These are phyloP conservation scores for Starmerella bombicola DNA, from an alignment of 805 yeast species.

Conservation along the genomic window DNA sequence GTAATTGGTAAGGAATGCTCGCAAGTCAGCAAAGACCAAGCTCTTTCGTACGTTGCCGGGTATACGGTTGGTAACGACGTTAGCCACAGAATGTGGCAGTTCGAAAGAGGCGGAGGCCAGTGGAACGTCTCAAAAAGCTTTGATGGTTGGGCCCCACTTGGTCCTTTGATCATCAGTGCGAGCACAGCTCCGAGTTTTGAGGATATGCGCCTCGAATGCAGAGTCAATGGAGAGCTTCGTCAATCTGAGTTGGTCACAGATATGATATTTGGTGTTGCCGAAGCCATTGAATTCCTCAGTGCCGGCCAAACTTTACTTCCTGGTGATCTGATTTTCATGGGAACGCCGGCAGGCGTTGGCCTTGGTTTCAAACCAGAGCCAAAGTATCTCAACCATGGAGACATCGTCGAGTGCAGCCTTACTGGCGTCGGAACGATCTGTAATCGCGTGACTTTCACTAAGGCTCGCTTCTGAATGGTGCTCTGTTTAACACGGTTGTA, in stretches of 20 bases:
- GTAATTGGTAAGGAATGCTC: conserved; percentile 42
- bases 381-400: conserved; percentile 36
- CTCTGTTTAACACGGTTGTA: no score
- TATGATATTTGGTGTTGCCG: conserved; percentile 37
- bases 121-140: conserved; percentile 42
- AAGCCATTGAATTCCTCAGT: conserved; percentile 37
- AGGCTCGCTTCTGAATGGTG: no score
- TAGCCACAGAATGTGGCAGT: conserved; percentile 47
- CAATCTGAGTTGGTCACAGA: conserved; percentile 39
- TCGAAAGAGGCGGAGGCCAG: conserved; percentile 41
- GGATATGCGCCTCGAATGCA: conserved; percentile 31
- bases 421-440: conserved; percentile 35
- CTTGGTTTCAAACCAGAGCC: conserved; percentile 34
- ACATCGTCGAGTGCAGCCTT: conserved; percentile 33
- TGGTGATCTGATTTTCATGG: conserved; percentile 45
- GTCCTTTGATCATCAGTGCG: conserved; percentile 40
- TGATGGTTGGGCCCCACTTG: conserved; percentile 47
- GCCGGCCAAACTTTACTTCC: conserved; percentile 42
- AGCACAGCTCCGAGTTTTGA: conserved; percentile 25
- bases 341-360: conserved; percentile 48
- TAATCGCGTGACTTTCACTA: conserved; percentile 23
- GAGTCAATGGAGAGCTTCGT: conserved; percentile 38
- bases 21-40: conserved; percentile 35
- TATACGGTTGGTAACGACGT: conserved; percentile 46
- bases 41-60: conserved; percentile 39